Percentiles rank a stretch among this genome's conserved stretches.
Conservation (phyloP, 257 asterid genomes). For the Handroanthus guayacan region DNA sequence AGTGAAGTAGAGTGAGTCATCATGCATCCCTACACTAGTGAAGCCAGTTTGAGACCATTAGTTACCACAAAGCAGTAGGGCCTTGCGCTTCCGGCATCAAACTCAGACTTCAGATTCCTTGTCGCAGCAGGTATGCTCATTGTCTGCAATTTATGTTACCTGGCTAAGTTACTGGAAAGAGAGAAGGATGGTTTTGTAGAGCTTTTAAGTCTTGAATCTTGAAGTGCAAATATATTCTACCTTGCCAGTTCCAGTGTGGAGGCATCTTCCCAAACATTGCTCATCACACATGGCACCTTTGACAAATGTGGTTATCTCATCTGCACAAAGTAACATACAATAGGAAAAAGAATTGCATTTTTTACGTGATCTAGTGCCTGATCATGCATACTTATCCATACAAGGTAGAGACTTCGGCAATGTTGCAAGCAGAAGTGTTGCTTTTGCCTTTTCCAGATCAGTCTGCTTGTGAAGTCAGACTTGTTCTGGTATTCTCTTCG, state of each 20-base stretch:
- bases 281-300: constrained; percentile 92
- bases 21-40: constrained; percentile 68
- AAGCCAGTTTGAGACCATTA: constrained; percentile 92
- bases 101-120: constrained; percentile 82
- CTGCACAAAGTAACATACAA: constrained; percentile 41
- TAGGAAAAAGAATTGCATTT: constrained; percentile 25
- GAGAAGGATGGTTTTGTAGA: constrained; percentile 21
- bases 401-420: constrained; percentile 92
- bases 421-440: constrained; percentile 85
- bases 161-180: neutral
- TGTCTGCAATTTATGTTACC: constrained; percentile 62
- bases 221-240: constrained; percentile 44
- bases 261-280: constrained; percentile 91
- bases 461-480: constrained; percentile 83
- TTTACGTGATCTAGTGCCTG: neutral
- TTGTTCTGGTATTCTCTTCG: constrained; percentile 85
- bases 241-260: constrained; percentile 98
- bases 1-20: constrained; percentile 18
- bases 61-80: constrained; percentile 93
- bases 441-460: constrained; percentile 88
- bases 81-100: constrained; percentile 74
- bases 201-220: constrained; percentile 13
- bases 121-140: constrained; percentile 88
- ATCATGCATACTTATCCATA: constrained; percentile 72
- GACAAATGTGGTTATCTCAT: constrained; percentile 77